phyloP scores from a whole-genome alignment of 306 rosid genomes.

The Sphenostylis stenocarpa region DNA sequence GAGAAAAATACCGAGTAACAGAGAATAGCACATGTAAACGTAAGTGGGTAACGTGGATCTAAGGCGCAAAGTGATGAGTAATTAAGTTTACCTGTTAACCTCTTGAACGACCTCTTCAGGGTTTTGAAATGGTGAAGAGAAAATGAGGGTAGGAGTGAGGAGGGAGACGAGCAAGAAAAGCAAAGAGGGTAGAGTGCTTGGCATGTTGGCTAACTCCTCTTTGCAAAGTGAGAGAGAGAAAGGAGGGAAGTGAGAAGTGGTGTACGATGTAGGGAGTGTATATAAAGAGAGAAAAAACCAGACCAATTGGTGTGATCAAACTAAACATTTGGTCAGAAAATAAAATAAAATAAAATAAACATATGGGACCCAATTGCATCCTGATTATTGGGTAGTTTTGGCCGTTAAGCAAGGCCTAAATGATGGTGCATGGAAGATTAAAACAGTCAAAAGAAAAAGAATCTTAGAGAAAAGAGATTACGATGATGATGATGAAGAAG shows the following conservation, averaged over 20 bases:
- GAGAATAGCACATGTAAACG: background rate
- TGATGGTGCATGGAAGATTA: conserved; percentile 31
- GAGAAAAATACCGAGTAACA: background rate
- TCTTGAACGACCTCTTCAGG: conserved; percentile 66
- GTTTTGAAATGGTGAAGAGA: conserved; percentile 52
- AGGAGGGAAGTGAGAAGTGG: conserved; percentile 28
- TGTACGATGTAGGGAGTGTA: conserved; percentile 20
- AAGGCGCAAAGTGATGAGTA: background rate
- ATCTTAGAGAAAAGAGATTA: background rate
- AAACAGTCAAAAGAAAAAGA: background rate
- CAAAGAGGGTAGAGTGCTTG: conserved; percentile 34
- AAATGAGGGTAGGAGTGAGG: conserved; percentile 44
- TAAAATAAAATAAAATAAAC: background rate
- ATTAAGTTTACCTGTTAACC: conserved; percentile 70
- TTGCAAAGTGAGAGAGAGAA: background rate
- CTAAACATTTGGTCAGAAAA: conserved; percentile 42
- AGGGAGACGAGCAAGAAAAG: conserved; percentile 51
- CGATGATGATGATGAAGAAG: too few relatives aligned
- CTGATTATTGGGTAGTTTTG: conserved; percentile 65
- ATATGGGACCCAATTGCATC: conserved; percentile 53
- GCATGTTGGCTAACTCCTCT: conserved; percentile 41
- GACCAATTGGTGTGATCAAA: conserved; percentile 57
- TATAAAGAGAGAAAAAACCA: conserved; percentile 61
- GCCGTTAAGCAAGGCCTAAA: conserved; percentile 72
- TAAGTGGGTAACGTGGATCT: background rate